A percentile compares a stretch with the other conserved stretches of the same genome.
These are phyloP conservation scores for Kregervanrija fluxuum DNA, from an alignment of 805 yeast species.

Conservation along the genomic window DNA sequence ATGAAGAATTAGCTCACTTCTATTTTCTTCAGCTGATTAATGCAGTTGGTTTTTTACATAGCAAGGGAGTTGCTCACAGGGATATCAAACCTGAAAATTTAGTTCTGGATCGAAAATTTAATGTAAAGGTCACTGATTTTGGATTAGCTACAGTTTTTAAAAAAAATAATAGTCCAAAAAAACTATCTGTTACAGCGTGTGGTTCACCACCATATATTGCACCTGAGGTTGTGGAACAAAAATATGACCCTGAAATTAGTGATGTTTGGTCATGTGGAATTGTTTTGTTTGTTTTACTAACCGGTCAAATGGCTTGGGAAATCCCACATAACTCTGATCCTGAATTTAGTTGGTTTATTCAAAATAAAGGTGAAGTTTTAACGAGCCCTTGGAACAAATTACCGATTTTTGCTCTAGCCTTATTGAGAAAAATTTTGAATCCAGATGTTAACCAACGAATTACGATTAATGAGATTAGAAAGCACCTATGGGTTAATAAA, in stretches of 20 bases:
- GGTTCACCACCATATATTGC: conserved; percentile 79
- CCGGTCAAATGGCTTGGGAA: conserved; percentile 72
- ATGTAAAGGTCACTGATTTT: conserved; percentile 69
- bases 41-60: conserved; percentile 55
- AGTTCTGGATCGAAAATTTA: conserved; percentile 54
- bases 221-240: conserved; percentile 51
- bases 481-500: conserved; percentile 50
- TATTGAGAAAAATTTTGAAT: conserved; percentile 46
- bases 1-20: conserved; percentile 57
- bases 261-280: conserved; percentile 72
- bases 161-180: conserved; percentile 38
- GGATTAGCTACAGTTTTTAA: conserved; percentile 62
- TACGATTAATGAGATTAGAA: conserved; percentile 32
- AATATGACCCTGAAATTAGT: conserved; percentile 48
- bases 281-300: conserved; percentile 50
- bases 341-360: conserved; percentile 29
- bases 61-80: conserved; percentile 58
- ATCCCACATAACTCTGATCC: conserved; percentile 45
- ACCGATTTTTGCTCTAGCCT: conserved; percentile 40
- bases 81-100: conserved; percentile 68
- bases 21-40: conserved; percentile 59
- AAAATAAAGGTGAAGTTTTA: conserved; percentile 38
- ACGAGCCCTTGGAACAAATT: conserved; percentile 50
- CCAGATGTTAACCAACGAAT: conserved; percentile 40
- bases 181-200: conserved; percentile 46